These are phyloP conservation scores for Brassica napus DNA, from an alignment of 345 rosid genomes.

Conservation along the genomic window Da-Ae NC_063447.1:41702501-41703000, in stretches of 20 bases:
- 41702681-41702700: constrained; percentile 26
- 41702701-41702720: neutral
- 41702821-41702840: neutral
- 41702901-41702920: neutral
- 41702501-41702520: neutral
- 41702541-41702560: constrained; percentile 11
- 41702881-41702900: neutral
- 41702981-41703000: neutral
- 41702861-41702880: neutral
- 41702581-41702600: constrained; percentile 26
- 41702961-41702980: neutral
- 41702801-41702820: neutral
- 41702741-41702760: constrained; percentile 1
- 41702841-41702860: neutral
- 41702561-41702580: constrained; percentile 30
- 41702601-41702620: constrained; percentile 15
- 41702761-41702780: neutral
- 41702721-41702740: neutral
- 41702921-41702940: neutral
- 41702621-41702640: constrained; percentile 19
- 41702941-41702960: neutral
- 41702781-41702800: neutral
- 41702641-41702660: constrained; percentile 26
- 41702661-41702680: constrained; percentile 23
- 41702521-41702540: constrained; percentile 2